These are phyloP conservation scores for Cyclotella atomus DNA, from an alignment of 108 stramenopile genomes.

Conservation along the genomic window DNA sequence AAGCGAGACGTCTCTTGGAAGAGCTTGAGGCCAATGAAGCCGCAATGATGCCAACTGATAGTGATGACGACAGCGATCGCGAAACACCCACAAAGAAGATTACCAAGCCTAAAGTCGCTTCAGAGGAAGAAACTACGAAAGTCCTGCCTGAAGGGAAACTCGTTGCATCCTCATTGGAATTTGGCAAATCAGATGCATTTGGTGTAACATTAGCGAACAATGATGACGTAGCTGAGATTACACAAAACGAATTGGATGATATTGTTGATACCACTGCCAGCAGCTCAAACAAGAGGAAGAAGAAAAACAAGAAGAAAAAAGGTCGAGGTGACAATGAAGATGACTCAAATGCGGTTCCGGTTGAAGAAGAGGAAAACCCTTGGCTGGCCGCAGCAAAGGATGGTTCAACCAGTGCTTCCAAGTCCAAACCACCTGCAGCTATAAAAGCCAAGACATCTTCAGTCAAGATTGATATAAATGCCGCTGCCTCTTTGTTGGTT, in stretches of 20 bases:
- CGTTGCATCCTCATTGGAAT: conserved; percentile 71
- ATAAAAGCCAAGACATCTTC: conserved; percentile 5
- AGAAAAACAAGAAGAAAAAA: conserved; percentile 42
- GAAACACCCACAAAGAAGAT: conserved; percentile 21
- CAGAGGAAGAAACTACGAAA: conserved; percentile 69
- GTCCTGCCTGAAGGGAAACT: conserved; percentile 78
- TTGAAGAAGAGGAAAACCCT: conserved; percentile 41
- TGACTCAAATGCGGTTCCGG: not conserved
- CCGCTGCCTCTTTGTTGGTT: conserved; percentile 50
- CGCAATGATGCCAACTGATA: conserved; percentile 51
- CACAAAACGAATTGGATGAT: conserved; percentile 1
- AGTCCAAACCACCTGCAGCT: not conserved
- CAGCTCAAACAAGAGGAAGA: conserved; percentile 30
- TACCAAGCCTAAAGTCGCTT: conserved; percentile 56
- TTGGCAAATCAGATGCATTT: conserved; percentile 76
- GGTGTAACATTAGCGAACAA: conserved; percentile 26
- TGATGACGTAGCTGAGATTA: conserved; percentile 35
- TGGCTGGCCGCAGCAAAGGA: conserved; percentile 27
- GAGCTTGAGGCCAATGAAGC: conserved; percentile 91
- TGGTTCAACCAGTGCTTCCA: not conserved
- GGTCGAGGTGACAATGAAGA: not conserved
- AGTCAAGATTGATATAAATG: conserved; percentile 33
- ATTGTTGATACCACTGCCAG: not conserved
- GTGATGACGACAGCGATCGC: conserved; percentile 46
- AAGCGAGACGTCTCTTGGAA: conserved; percentile 79